Base-by-base conservation (phyloP, 106 monocot species). In the Acorus calamus region DNA sequence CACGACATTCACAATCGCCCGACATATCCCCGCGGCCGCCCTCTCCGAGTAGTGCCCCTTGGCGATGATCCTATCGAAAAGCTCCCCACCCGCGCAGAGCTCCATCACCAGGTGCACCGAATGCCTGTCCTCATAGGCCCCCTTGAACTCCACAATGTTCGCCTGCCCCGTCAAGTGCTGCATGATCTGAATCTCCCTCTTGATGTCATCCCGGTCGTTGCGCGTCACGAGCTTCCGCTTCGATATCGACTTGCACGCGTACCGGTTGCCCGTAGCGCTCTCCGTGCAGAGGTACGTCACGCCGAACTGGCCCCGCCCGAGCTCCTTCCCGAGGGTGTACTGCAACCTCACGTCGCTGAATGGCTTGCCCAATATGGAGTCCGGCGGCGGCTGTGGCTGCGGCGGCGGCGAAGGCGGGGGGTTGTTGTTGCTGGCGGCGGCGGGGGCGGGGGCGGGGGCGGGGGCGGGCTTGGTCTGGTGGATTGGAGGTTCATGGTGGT, bases 61-160 rank as follows among this genome's bases (percentile, higher is more conserved):
- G 8, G 64, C 64, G 5, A 64, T 64, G 7, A 64, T 64, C 64
- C 64, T 64, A 64, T 64, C 64, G 14, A 64, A 64, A 49, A 64
- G 51, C 41, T 64, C 64, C 50, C 64, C 64, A 2, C 64, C 64
- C 10, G 42, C 64, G 8, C 64, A 64, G 7, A 64, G 45, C 49
- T 64, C 64, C 64, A 64, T 64, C 11, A 64, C 64, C 10, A 64
- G 45, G 51, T 64, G 47, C 64, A 64, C 64, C 10, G 64, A 64
- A 50, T 64, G 11, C 64, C 28, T 64, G 14, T 64, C 64, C 64
- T 64, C 64, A 64, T 50, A 64, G 0, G 11, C 49, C 7, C 64
- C 64, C 48, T 64, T 64, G 49, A 64, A 64, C 45, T 64, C 64
- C 7, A 64, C 64, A 12, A 64, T 64, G 49, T 64, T 64, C 0